A percentile compares a stretch with the other conserved stretches of the same genome.
Evolutionary conservation across 2,329 filamentous ascomycete genomes (phyloP).

Genomic region (Didymella segeticola): DNA sequence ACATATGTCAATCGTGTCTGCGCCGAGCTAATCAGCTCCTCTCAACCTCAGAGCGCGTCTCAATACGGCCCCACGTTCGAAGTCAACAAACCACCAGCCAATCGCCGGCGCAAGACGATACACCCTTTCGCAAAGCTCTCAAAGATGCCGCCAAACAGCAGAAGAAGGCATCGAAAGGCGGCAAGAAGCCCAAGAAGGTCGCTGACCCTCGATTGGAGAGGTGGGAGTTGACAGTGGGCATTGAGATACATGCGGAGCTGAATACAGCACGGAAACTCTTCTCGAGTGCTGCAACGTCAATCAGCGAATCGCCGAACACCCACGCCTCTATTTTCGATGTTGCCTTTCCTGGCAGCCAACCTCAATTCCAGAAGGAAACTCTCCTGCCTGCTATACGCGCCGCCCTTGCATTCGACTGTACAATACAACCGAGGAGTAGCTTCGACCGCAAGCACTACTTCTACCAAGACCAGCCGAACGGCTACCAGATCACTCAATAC

Average conservation of each 20-base stretch:
- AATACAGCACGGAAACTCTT: slow-evolving; percentile 91
- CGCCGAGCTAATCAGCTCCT: slow-evolving; percentile 21
- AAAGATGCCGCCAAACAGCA: slow-evolving; percentile 49
- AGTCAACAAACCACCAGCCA: slow-evolving; percentile 34
- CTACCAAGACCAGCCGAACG: slow-evolving; percentile 95
- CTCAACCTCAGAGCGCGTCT: slow-evolving; percentile 19
- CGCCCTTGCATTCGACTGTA: slow-evolving; percentile 81
- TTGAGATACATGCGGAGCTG: slow-evolving; percentile 96
- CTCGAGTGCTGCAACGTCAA: slow-evolving; percentile 63
- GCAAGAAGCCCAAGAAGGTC: slow-evolving; percentile 16
- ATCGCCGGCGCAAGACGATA: slow-evolving; percentile 31
- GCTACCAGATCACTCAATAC: slow-evolving; percentile 98
- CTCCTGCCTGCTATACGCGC: slow-evolving; percentile 90
- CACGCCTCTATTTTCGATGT: slow-evolving; percentile 89
- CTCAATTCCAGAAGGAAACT: slow-evolving; percentile 80
- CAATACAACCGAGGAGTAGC: slow-evolving; percentile 75
- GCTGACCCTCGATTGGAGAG: slow-evolving; percentile 52
- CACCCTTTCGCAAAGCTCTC: slow-evolving; percentile 46
- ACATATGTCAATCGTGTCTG: slow-evolving; percentile 41
- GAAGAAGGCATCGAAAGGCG: slow-evolving; percentile 28
- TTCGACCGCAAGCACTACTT: slow-evolving; percentile 99
- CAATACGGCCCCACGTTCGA: slow-evolving; percentile 15
- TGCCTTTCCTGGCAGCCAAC: slow-evolving; percentile 87
- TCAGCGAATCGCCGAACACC: slow-evolving; percentile 76
- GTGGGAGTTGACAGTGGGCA: slow-evolving; percentile 95